These are phyloP conservation scores for Epichloe baconii DNA, from an alignment of 2,329 filamentous ascomycete species.

Conservation along the genomic window DNA sequence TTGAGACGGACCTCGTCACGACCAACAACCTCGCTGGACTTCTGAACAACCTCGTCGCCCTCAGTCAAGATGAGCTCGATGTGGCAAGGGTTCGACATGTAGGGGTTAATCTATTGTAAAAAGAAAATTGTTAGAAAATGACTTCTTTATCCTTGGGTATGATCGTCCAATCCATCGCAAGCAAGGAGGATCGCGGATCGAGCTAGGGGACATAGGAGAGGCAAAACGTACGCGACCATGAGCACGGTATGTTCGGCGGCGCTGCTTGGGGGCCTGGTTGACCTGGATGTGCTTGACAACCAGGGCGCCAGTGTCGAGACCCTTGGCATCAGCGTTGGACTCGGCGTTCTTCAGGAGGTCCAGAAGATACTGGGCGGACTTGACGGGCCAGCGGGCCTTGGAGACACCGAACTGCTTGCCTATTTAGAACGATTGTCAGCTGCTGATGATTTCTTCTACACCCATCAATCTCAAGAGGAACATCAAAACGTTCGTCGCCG, in stretches of 20 bases:
- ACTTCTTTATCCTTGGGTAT: neutral
- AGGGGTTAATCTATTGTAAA: constrained; percentile 83
- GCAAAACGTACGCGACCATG: constrained; percentile 86
- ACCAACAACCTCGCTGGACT: constrained; percentile 70
- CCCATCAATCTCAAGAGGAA: no score
- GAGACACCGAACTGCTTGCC: constrained; percentile 98
- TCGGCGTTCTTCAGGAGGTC: constrained; percentile 95
- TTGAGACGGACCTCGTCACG: constrained; percentile 58
- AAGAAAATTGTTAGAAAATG: constrained; percentile 12
- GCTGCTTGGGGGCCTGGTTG: constrained; percentile 99
- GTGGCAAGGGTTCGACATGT: constrained; percentile 99
- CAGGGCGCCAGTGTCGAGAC: constrained; percentile 92
- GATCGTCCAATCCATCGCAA: neutral
- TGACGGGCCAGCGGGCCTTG: constrained; percentile 97
- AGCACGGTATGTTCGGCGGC: constrained; percentile 97
- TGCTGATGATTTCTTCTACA: constrained; percentile 4
- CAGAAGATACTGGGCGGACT: constrained; percentile 97
- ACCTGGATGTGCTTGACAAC: constrained; percentile 99
- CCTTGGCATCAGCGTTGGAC: constrained; percentile 94
- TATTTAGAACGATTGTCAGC: constrained; percentile 28
- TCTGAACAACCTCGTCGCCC: constrained; percentile 89
- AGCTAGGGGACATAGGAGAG: neutral
- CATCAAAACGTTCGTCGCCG: neutral
- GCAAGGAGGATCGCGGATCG: neutral
- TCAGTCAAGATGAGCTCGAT: constrained; percentile 99